phyloP scores from a whole-genome alignment of 2,329 filamentous ascomycete genomes.

The Neofusicoccum laricinum region DNA sequence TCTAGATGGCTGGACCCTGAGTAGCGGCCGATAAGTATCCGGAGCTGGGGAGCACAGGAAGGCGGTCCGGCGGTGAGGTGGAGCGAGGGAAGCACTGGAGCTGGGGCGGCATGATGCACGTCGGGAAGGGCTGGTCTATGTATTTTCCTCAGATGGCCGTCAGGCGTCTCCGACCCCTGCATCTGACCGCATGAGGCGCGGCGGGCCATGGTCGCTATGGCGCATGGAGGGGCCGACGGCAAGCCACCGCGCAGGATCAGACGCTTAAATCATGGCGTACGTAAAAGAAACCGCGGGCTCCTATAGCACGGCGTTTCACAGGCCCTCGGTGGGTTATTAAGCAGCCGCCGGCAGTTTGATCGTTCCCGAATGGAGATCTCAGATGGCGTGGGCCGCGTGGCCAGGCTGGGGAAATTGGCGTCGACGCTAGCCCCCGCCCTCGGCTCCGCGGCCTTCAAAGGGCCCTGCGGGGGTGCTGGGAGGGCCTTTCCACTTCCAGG shows the following conservation, averaged over 20 bases:
- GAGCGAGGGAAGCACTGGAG: neutral
- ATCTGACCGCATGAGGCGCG: constrained; percentile 8
- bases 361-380: neutral
- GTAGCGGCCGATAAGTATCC: neutral
- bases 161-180: constrained; percentile 2
- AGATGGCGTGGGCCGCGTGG: constrained; percentile 1
- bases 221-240: constrained; percentile 5
- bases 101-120: neutral
- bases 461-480: neutral
- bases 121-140: neutral
- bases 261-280: neutral
- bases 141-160: neutral
- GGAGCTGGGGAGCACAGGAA: neutral
- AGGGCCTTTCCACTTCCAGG: neutral
- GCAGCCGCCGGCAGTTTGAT: neutral
- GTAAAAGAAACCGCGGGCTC: constrained; percentile 3
- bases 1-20: neutral
- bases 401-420: constrained; percentile 7
- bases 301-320: neutral
- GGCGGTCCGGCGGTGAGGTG: neutral
- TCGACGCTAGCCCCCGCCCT: constrained; percentile 12
- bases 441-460: neutral
- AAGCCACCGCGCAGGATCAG: neutral
- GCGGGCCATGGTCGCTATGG: neutral
- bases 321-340: neutral